Base-by-base conservation (phyloP, 371 early-diverging fungal genomes). In the Mucor plumbeus region DNA sequence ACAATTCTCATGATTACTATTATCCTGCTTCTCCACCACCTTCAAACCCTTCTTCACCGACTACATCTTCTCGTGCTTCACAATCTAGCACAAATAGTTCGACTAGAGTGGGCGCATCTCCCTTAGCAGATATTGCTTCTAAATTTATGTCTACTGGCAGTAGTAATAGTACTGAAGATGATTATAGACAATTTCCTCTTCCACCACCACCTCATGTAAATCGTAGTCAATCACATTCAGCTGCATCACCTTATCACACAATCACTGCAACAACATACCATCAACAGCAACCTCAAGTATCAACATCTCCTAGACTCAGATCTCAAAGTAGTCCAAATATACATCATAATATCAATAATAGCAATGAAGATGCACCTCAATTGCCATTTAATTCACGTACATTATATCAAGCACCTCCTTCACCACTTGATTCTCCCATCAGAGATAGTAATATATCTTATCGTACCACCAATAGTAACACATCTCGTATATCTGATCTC, bases 321-420 rank as follows among this genome's bases (percentile, higher is more conserved):
- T 86, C 88, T 6, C 87, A 86, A 55, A 88, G 88, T 67, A 88
- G 84, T 63, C 88, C 90, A 39, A 88, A 88, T 73, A 88, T 90
- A 47, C 88, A 79, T 31, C 43, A 69, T 19, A 70, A 56, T 17
- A 11, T 0, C 8, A 68, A 6, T 64, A 39, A 59, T 31, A 73
- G 68, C 65, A 54, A 59, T 63, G 66, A 72, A 35, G 69, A 76
- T 6, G 38, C 68, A 34, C 78, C 69, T 11, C 72, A 76, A 38
- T 44, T 72, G 17, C 69, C 76, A 15, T 44, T 73, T 53, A 71
- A 62, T 63, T 68, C 77, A 31, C 72, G 78, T 50, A 76, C 74
- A 41, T 53, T 69, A 21, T 70, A 74, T 60, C 70, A 69, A 50
- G 19, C 62, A 9, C 71, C 71, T 10, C 71, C 74, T 21, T 70